Percentiles rank a stretch among this genome's conserved stretches.
Evolutionary conservation across 805 yeast genomes (phyloP).

Genomic region (Sugiyamaella smithiae): DNA sequence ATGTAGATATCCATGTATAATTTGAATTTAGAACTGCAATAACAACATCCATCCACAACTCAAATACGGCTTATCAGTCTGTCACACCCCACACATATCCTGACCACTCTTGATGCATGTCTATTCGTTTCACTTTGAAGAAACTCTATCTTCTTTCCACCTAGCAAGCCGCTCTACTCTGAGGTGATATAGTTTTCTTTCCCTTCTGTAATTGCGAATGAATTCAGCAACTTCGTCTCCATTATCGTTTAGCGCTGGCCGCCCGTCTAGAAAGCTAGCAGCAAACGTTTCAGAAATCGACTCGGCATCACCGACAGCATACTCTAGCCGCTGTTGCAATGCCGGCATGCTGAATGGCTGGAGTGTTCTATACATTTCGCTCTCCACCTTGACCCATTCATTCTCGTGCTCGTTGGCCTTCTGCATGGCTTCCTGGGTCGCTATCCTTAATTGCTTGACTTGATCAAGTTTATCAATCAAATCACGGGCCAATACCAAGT

Average conservation of each 20-base stretch:
- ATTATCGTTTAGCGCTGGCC: slow-evolving; percentile 11
- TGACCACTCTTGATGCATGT: no score
- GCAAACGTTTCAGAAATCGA: slow-evolving; percentile 36
- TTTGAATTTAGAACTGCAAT: no score
- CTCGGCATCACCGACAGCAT: slow-evolving; percentile 35
- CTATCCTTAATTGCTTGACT: slow-evolving; percentile 24
- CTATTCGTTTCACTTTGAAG: not conserved
- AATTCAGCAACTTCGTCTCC: slow-evolving; percentile 38
- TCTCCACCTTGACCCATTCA: slow-evolving; percentile 39
- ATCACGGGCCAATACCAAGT: slow-evolving; percentile 26
- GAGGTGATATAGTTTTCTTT: slow-evolving; percentile 44
- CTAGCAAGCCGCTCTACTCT: slow-evolving; percentile 48
- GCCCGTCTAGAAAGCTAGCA: slow-evolving; percentile 30
- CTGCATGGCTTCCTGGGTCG: slow-evolving; percentile 12
- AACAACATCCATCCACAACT: no score
- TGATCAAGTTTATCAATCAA: slow-evolving; percentile 30
- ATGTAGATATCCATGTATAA: no score
- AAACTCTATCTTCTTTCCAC: slow-evolving; percentile 46
- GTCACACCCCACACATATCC: no score
- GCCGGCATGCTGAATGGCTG: slow-evolving; percentile 40
- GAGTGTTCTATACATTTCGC: slow-evolving; percentile 35
- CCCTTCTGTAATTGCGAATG: slow-evolving; percentile 41
- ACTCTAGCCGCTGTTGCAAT: slow-evolving; percentile 33
- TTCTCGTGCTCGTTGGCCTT: slow-evolving; percentile 28
- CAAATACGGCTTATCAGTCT: no score